These are phyloP conservation scores for Beverwykella pulmonaria DNA, from an alignment of 495 filamentous ascomycete genomes.

Conservation along the genomic window DNA sequence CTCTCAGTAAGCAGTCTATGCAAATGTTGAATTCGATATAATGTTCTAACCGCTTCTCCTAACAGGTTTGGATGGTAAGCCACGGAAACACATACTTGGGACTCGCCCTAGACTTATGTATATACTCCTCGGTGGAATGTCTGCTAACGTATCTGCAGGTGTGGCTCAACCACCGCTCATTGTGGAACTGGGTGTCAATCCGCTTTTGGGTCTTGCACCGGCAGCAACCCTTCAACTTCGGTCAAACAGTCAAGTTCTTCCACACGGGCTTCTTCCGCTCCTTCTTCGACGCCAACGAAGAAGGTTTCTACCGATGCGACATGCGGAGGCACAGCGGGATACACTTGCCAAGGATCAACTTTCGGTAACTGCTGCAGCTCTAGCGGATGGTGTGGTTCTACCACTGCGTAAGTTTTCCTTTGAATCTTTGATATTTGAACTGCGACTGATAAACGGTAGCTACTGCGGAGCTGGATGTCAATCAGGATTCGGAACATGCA, in stretches of 20 bases:
- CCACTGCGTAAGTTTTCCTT: conserved; percentile 1
- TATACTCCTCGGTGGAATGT: not conserved
- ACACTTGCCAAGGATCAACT: conserved; percentile 8
- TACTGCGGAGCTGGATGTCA: conserved; percentile 15
- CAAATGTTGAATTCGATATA: not conserved
- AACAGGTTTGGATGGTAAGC: not conserved
- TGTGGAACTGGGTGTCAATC: conserved; percentile 13
- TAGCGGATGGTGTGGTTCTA: conserved; percentile 10
- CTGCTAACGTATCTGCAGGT: conserved; percentile 1
- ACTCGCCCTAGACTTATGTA: not conserved
- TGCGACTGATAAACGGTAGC: not conserved
- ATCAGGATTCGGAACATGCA: conserved; percentile 12
- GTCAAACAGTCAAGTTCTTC: not conserved
- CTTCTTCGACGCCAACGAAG: conserved; percentile 1
- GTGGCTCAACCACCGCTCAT: conserved; percentile 4
- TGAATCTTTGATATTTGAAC: not conserved
- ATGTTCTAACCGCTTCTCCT: not conserved
- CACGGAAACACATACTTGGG: not conserved
- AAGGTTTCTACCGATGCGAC: conserved; percentile 8
- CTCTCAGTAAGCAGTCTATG: not conserved
- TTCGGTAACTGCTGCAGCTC: conserved; percentile 19
- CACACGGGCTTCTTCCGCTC: conserved; percentile 1
- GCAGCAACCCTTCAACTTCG: not conserved
- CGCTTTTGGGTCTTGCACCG: conserved; percentile 8
- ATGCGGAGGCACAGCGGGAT: conserved; percentile 4